Base-by-base conservation (phyloP, 2,329 filamentous ascomycete genomes). In the Colletotrichum nymphaeae region DNA sequence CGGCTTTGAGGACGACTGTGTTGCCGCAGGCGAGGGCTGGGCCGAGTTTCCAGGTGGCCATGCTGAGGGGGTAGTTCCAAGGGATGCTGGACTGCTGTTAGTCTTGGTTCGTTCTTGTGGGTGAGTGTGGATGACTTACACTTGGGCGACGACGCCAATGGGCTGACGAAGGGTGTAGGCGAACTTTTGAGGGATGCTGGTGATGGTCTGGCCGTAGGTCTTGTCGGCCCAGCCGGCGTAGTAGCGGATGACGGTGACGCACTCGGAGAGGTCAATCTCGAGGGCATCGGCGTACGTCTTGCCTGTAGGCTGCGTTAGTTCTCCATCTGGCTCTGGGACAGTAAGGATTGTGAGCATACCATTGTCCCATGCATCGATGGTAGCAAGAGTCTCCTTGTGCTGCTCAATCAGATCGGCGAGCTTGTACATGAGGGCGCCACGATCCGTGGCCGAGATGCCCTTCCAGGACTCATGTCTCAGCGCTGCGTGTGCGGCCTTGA, bases 181-280 rank as follows among this genome's bases (percentile, higher is more conserved):
- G 75, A 95, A 89, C 80, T 95, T 95, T 14, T 87, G 84, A 0
- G 87, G 85, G 0, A 87, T 90, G 0, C 92, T 94, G 74, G 92
- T 90, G 76, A 95, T 94, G n/a, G 93, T 93, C 79, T 94, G 91
- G 8, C 94, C 94, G 76, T 92, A 90, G 59, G 94, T 90, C 85
- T 95, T 95, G 82, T 95, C 93, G 37, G 93, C 92, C 83, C 90
- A 95, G 46, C 94, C 93, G 59, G 90, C 92, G 79, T 95, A 96
- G 82, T 96, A 95, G 76, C 92, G 91, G 56, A 91, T 84, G 24
- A 91, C 82, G 67, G 77, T 78, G 7, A 82, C 78, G 30, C 83
- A 83, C 74, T 85, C 83, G 1, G 80, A 84, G 9, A 95, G 76
- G 78, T 95, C 94, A 66, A 92, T 92, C 56, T 86, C 87, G 24